A percentile compares a stretch with the other conserved stretches of the same genome.
Evolutionary conservation across 2,329 filamentous ascomycete species (phyloP).

Genomic region (Pseudogymnoascus verrucosus): DNA sequence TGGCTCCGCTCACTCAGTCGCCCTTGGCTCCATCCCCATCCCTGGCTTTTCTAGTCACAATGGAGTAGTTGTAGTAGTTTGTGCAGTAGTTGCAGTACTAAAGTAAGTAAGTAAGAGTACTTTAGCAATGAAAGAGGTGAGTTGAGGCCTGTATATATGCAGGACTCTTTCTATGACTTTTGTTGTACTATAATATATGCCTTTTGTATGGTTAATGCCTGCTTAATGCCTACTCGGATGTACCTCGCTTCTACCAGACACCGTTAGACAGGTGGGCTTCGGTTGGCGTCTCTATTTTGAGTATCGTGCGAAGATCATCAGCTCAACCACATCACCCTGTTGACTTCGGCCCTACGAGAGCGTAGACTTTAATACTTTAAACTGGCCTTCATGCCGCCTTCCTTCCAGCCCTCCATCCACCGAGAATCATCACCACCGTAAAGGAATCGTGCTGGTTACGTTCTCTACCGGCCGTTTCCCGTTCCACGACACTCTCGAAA

Average conservation of each 20-base stretch:
- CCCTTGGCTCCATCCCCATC: not conserved
- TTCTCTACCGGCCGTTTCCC: not conserved
- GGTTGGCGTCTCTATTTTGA: slow-evolving; percentile 8
- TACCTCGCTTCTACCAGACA: slow-evolving; percentile 3
- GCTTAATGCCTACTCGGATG: not conserved
- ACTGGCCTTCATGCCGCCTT: slow-evolving; percentile 1
- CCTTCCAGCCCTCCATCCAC: not conserved
- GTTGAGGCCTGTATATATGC: not conserved
- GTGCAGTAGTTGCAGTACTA: not conserved
- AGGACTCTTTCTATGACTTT: not conserved
- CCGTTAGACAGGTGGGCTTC: slow-evolving; percentile 5
- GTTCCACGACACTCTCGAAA: not conserved
- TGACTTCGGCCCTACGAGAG: slow-evolving; percentile 3
- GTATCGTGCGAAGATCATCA: slow-evolving; percentile 4
- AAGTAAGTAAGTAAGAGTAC: not conserved
- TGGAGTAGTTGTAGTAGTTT: not conserved
- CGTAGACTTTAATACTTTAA: slow-evolving; percentile 1
- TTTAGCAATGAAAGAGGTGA: not conserved
- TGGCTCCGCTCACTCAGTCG: not conserved
- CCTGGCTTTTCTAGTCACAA: not conserved
- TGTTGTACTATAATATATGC: not conserved
- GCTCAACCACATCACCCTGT: not conserved
- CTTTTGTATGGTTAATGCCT: not conserved
- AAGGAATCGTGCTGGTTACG: not conserved
- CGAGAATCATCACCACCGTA: not conserved